Percentiles rank a stretch among this genome's conserved stretches.
Conservation (phyloP, 2,329 filamentous ascomycete genomes). For the Rhytidhysteron rufulum region DNA sequence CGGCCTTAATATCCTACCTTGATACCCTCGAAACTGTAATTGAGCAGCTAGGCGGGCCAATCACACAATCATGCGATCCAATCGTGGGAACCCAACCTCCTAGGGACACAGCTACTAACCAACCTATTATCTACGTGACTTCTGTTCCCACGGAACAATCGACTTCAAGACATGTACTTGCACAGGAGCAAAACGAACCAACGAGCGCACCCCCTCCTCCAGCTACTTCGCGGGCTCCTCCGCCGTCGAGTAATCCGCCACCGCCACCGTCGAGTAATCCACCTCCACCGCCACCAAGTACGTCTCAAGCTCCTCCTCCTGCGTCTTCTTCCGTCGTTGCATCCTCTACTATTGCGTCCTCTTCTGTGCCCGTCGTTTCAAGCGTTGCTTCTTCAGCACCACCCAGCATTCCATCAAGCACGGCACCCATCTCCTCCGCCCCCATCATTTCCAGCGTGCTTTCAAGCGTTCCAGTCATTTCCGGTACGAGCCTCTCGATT, state of each 20-base stretch:
- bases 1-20: conserved; percentile 25
- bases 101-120: conserved; percentile 6
- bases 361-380: conserved; percentile 9
- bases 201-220: neutral
- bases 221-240: neutral
- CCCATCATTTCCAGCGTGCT: neutral
- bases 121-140: conserved; percentile 6
- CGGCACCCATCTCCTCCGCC: neutral
- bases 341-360: conserved; percentile 2
- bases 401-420: neutral
- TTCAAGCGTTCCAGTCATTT: too few species aligned
- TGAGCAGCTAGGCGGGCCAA: conserved; percentile 23
- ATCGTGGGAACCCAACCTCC: conserved; percentile 11
- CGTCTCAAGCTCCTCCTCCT: neutral
- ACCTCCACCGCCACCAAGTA: conserved; percentile 3
- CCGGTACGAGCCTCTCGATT: neutral
- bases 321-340: neutral
- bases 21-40: conserved; percentile 25
- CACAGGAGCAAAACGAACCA: conserved; percentile 1
- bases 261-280: conserved; percentile 7
- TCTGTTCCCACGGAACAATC: conserved; percentile 2
- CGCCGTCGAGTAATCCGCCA: conserved; percentile 4
- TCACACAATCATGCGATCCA: conserved; percentile 32
- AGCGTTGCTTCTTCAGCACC: conserved; percentile 8
- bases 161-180: conserved; percentile 3